Base-by-base conservation (phyloP, 768 basidiomycete species). In the Piloderma croceum region DNA sequence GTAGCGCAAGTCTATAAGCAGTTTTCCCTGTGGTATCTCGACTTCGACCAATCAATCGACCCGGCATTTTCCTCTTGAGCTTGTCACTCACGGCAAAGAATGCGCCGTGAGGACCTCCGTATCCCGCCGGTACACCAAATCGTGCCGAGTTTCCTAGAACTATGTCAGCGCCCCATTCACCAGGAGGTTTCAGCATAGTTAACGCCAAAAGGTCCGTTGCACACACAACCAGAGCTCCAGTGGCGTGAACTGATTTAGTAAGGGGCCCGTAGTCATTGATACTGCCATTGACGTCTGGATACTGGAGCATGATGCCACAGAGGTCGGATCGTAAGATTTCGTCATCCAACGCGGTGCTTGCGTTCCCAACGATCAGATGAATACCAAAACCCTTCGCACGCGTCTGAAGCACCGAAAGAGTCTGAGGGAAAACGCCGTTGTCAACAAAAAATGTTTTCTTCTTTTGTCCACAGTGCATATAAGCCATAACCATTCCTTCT, bases 41-140 rank as follows among this genome's bases (percentile, higher is more conserved):
- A 59, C 89, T 92, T 19, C 85, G 71, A 15, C 96, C 96, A 57
- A 99, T 88, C 37, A 99, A 64, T 41, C 96, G 77, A 39, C 96
- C 96, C n/a, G 96, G 96, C 90, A 98, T 96, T 69, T 93, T 94
- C 48, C 94, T 73, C 74, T 98, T 99, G 41, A 98, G 67, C 46
- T 74, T 79, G 42, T 98, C 90, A 15, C 81, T 88, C 49, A 89
- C 88, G 3, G 96, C 89, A 58, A 99, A 98, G 74, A 98, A 99
- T 1, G 90, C 96, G 15, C 85, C 94, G 57, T 99, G 94, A 15
- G 94, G 94, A 12, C 94, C 94, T 39, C 94, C 94, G 60, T 91
- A 96, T n/a, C 94, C 94, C 33, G 83, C 77, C 15, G 94, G 93
- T 12, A 99, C 94, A 56, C 96, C 96, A 54, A 99, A 99, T 13